A percentile compares a stretch with the other conserved stretches of the same genome.
Evolutionary conservation across 495 filamentous ascomycete species (phyloP).

Genomic region (Trichocladium antarcticum): DNA sequence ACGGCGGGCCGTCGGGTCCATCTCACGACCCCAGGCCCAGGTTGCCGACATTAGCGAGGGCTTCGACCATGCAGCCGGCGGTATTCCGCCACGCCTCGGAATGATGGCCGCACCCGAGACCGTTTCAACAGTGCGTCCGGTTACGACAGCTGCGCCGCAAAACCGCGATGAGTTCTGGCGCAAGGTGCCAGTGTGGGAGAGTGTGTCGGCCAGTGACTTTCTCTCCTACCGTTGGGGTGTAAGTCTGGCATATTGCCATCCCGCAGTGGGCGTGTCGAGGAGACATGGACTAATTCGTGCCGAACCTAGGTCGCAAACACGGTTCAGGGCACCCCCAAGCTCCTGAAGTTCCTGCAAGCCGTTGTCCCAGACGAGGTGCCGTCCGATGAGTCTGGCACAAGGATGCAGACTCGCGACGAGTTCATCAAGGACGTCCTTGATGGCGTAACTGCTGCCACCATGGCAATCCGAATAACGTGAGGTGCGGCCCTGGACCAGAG

Average conservation of each 20-base stretch:
- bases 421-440: conserved; percentile 42
- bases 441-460: conserved; percentile 40
- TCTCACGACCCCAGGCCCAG: conserved; percentile 18
- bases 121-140: background rate
- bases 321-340: conserved; percentile 29
- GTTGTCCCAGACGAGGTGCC: conserved; percentile 39
- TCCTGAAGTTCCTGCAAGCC: conserved; percentile 33
- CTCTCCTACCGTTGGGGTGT: conserved; percentile 40
- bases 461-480: conserved; percentile 43
- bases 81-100: conserved; percentile 1
- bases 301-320: conserved; percentile 26
- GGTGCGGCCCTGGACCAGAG: background rate
- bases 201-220: conserved; percentile 35
- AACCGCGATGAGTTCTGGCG: conserved; percentile 34
- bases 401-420: conserved; percentile 35
- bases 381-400: conserved; percentile 14
- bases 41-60: conserved; percentile 12
- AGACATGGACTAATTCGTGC: background rate
- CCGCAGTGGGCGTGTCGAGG: background rate
- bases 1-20: conserved; percentile 13
- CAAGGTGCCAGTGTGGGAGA: conserved; percentile 32
- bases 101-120: background rate
- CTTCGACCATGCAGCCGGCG: background rate
- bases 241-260: conserved; percentile 14
- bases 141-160: background rate